Evolutionary conservation across 805 yeast species (phyloP).

Genomic region (Wickerhamomyces subpelliculosus): DNA sequence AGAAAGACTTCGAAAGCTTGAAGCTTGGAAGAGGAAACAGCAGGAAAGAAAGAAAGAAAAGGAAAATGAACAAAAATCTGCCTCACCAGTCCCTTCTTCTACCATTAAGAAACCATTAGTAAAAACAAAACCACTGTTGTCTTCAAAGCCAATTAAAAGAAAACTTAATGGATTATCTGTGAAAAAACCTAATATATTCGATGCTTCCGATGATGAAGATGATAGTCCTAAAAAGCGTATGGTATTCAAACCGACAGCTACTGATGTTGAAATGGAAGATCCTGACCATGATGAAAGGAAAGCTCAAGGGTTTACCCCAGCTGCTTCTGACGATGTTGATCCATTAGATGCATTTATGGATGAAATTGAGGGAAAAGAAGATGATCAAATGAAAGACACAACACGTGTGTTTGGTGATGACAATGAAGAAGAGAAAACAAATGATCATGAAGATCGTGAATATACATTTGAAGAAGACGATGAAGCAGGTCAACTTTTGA

Average conservation of each 20-base stretch:
- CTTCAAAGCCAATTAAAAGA: not conserved
- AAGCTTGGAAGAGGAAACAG: constrained; percentile 46
- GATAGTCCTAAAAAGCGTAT: constrained; percentile 9
- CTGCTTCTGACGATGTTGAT: constrained; percentile 29
- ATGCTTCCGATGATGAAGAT: constrained; percentile 25
- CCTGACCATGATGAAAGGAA: constrained; percentile 1
- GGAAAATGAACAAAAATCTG: constrained; percentile 5
- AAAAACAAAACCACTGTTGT: not conserved
- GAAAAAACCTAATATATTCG: constrained; percentile 18
- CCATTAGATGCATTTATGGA: constrained; percentile 42
- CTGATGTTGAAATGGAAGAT: not conserved
- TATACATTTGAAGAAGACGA: constrained; percentile 25
- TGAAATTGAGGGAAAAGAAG: constrained; percentile 16
- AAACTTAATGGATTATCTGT: not conserved
- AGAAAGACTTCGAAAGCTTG: constrained; percentile 33
- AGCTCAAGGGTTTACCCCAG: constrained; percentile 12
- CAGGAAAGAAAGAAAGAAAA: constrained; percentile 18
- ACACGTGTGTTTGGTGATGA: constrained; percentile 20
- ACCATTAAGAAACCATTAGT: not conserved
- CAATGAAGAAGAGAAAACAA: constrained; percentile 14
- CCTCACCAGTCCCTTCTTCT: not conserved
- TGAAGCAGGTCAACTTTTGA: constrained; percentile 26
- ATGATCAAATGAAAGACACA: constrained; percentile 10
- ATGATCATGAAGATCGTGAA: constrained; percentile 21
- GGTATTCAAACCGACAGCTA: constrained; percentile 15